Conservation (phyloP, 257 asterid genomes). For the Solanum habrochaites region DNA sequence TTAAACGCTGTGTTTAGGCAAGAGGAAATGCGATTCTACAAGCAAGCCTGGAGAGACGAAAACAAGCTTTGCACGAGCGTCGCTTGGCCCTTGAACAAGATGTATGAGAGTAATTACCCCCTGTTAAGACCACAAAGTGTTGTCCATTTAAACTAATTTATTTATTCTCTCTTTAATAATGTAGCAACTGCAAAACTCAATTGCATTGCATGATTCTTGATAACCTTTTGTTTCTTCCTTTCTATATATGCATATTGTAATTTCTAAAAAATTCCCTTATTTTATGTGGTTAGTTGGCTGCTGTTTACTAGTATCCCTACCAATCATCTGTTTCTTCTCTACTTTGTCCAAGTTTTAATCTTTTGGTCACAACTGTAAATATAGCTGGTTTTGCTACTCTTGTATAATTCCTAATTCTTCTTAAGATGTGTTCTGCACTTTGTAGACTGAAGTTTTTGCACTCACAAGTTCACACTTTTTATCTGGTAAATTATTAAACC, state of each 20-base stretch:
- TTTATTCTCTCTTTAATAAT: background rate
- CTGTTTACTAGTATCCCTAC: background rate
- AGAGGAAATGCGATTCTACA: constrained; percentile 92
- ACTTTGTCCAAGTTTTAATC: background rate
- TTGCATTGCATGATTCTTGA: background rate
- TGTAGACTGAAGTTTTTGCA: background rate
- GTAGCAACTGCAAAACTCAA: background rate
- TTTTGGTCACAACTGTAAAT: background rate
- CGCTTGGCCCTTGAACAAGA: constrained; percentile 95
- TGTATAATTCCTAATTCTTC: background rate
- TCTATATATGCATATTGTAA: background rate
- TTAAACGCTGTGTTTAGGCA: constrained; percentile 32
- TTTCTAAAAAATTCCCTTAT: background rate
- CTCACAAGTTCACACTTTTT: background rate
- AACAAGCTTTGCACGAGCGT: constrained; percentile 93
- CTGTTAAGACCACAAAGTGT: background rate
- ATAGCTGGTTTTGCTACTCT: background rate
- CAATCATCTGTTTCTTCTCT: background rate
- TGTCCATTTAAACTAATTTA: background rate
- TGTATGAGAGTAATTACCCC: constrained; percentile 27
- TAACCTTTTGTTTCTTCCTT: background rate
- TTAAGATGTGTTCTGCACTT: background rate
- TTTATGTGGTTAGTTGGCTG: background rate
- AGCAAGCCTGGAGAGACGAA: constrained; percentile 94
- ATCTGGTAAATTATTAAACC: background rate